Evolutionary conservation across 495 filamentous ascomycete species (phyloP).

Genomic region (Amniculicola lignicola): DNA sequence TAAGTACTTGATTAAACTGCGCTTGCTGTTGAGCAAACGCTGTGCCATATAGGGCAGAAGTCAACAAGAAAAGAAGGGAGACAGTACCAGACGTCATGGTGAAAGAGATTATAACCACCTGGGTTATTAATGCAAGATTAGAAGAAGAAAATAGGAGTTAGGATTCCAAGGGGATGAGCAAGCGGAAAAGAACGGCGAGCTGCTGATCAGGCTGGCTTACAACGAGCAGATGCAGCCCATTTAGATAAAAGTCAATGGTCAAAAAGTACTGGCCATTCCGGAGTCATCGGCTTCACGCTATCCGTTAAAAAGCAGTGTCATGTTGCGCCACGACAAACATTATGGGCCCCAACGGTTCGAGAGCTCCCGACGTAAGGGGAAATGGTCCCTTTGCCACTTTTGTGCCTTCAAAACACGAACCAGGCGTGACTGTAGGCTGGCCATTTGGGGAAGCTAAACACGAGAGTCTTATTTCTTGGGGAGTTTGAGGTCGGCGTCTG

Average conservation of each 20-base stretch:
- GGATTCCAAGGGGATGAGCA: conserved; percentile 2
- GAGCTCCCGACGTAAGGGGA: too few species aligned
- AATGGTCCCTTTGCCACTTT: neutral
- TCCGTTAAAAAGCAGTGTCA: too few species aligned
- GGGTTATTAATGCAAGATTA: conserved; percentile 17
- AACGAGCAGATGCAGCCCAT: too few species aligned
- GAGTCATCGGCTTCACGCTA: too few species aligned
- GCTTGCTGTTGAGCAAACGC: conserved; percentile 10
- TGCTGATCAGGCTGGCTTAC: conserved; percentile 23
- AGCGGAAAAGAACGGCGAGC: conserved; percentile 26
- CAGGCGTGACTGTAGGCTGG: neutral
- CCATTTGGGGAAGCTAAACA: conserved; percentile 4
- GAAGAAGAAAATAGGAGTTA: conserved; percentile 18
- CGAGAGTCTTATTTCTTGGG: neutral
- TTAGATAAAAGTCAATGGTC: too few species aligned
- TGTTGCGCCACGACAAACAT: neutral
- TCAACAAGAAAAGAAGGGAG: conserved; percentile 19
- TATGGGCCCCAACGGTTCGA: too few species aligned
- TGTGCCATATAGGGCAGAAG: neutral
- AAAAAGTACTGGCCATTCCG: too few species aligned
- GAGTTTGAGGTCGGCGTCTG: neutral
- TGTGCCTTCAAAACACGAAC: neutral
- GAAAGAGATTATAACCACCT: conserved; percentile 20
- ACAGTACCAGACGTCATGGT: conserved; percentile 31
- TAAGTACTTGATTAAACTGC: conserved; percentile 38